A percentile compares a stretch with the other conserved stretches of the same genome.
Conservation (phyloP, 129 eudicot genomes). For the Arctium lappa region DNA sequence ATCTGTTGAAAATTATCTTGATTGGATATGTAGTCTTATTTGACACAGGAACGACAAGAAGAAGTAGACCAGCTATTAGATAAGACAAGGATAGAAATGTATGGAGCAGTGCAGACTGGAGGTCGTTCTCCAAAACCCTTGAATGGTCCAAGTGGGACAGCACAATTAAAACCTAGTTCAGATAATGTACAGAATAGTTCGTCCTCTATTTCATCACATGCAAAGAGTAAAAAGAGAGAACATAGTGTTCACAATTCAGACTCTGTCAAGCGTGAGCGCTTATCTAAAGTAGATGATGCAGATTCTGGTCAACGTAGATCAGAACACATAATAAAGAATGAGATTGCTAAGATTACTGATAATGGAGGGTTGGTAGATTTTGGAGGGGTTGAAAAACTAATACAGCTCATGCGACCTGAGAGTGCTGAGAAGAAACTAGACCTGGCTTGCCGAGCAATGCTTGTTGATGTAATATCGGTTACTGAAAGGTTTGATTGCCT, state of each 20-base stretch:
- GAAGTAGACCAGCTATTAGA: conserved; percentile 61
- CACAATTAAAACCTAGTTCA: conserved; percentile 69
- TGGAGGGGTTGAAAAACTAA: conserved; percentile 51
- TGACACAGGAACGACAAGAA: conserved; percentile 61
- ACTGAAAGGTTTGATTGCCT: conserved; percentile 62
- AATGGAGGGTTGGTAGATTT: conserved; percentile 63
- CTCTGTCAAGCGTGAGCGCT: conserved; percentile 53
- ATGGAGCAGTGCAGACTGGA: conserved; percentile 68
- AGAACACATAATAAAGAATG: conserved; percentile 52
- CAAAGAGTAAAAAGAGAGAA: conserved; percentile 80
- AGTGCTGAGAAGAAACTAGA: conserved; percentile 46
- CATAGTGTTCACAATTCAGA: conserved; percentile 48
- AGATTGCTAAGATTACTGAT: conserved; percentile 75
- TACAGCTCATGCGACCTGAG: conserved; percentile 61
- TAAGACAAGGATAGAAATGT: conserved; percentile 59
- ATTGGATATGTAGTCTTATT: conserved; percentile 25
- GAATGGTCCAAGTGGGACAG: conserved; percentile 44
- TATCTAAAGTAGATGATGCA: conserved; percentile 59
- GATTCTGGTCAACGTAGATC: conserved; percentile 53
- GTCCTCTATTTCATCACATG: conserved; percentile 53
- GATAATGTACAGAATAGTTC: conserved; percentile 69
- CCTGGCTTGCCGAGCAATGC: conserved; percentile 46
- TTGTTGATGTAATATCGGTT: conserved; percentile 70
- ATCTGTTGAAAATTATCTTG: conserved; percentile 10
- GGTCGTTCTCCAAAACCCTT: conserved; percentile 83